Base-by-base conservation (phyloP, 345 rosid species). In the Clarkia xantiana region DNA sequence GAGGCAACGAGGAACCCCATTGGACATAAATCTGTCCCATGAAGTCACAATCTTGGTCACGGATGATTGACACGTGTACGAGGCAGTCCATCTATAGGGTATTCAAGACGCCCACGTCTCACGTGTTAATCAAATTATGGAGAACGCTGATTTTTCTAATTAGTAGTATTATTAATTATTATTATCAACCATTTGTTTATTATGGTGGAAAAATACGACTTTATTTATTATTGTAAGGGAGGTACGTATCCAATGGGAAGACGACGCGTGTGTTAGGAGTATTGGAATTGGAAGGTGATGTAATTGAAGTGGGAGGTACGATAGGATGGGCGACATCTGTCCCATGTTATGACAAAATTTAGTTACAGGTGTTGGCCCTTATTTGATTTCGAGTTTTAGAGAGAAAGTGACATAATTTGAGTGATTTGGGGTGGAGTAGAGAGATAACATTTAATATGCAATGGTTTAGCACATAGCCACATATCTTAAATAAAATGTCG, bases 101-200 rank as follows among this genome's bases (percentile, higher is more conserved):
- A 25, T 52, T 15, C 54, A 39, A 65, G 58, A 47, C 47, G 65
- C 55, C 59, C 64, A 71, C 84, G 78, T 70, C 67, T 78, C 76
- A 57, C 63, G 56, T 61, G 64, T 43, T 61, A 57, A 36, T 58
- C 40, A 23, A 48, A 8, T 5, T 25, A 16, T 45, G 11, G 53
- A 23, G 15, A 54, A 29, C 50, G 44, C 23, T 36, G 47, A 57
- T 47, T 38, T 0, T 3, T 34, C 4, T 1, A 0, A 42, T 15
- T 34, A n/a, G n/a, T n/a, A n/a, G n/a, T 44, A 55, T 20, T 17
- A 50, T 22, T 18, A 14, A 6, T 19, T 18, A 47, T 4, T 15
- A 48, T 49, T 49, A 34, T 18, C 7, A 29, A n/a, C n/a, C n/a
- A 11, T 19, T 43, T 47, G 0, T 10, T 44, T 11, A 14, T 44